Conservation (phyloP, 2,329 filamentous ascomycete genomes). For the Ascosphaera aggregata region DNA sequence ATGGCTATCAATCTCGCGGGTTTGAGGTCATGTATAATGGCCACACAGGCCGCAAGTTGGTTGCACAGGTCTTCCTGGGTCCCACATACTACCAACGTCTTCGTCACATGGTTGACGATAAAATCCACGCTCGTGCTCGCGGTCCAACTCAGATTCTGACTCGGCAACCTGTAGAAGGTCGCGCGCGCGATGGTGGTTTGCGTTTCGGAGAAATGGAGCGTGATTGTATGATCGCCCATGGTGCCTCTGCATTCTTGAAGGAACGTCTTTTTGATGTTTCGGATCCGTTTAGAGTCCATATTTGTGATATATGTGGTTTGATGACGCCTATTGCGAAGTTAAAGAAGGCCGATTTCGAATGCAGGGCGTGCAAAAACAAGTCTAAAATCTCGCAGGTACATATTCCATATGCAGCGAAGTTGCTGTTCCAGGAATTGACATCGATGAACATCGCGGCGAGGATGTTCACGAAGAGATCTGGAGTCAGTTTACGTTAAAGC, state of each 20-base stretch:
- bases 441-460: slow-evolving; percentile 98
- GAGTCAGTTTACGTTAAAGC: not conserved
- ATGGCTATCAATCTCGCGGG: slow-evolving; percentile 89
- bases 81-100: slow-evolving; percentile 98
- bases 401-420: slow-evolving; percentile 97
- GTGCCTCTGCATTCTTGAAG: slow-evolving; percentile 89
- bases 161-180: slow-evolving; percentile 90
- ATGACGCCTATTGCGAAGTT: slow-evolving; percentile 99
- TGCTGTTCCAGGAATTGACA: slow-evolving; percentile 84
- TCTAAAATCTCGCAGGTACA: slow-evolving; percentile 95
- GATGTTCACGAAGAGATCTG: slow-evolving; percentile 17
- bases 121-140: slow-evolving; percentile 96
- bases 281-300: slow-evolving; percentile 91
- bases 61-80: slow-evolving; percentile 87
- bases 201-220: slow-evolving; percentile 99
- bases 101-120: slow-evolving; percentile 98
- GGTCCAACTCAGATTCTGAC: slow-evolving; percentile 96
- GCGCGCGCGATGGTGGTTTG: slow-evolving; percentile 89
- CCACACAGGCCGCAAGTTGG: slow-evolving; percentile 82
- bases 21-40: slow-evolving; percentile 99
- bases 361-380: slow-evolving; percentile 96
- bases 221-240: slow-evolving; percentile 99
- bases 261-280: slow-evolving; percentile 94
- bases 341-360: slow-evolving; percentile 90
- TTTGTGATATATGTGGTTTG: slow-evolving; percentile 94